phyloP scores from a whole-genome alignment of 1,284 basidiomycete genomes.

The Cryptococcus deneoformans region DNA sequence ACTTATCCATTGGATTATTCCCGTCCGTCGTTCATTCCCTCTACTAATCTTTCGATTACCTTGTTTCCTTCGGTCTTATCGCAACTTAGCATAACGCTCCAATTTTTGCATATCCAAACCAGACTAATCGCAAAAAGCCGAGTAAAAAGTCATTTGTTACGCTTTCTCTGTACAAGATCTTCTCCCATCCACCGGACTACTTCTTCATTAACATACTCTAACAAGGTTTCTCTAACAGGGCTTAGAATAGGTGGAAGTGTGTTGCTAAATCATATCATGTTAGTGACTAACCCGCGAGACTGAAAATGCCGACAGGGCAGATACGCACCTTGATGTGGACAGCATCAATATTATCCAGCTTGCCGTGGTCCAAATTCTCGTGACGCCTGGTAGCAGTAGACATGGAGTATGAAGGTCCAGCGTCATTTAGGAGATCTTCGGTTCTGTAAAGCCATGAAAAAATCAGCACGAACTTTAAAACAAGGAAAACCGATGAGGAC shows the following conservation, averaged over 20 bases:
- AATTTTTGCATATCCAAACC: too few relatives aligned
- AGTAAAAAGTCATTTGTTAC: too few relatives aligned
- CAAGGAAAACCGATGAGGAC: background rate
- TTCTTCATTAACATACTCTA: too few relatives aligned
- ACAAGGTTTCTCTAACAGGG: background rate
- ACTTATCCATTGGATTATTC: too few relatives aligned
- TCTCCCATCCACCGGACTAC: too few relatives aligned
- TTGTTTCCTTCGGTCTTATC: too few relatives aligned
- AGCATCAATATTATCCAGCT: background rate
- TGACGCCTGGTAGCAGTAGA: constrained; percentile 8
- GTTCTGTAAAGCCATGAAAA: constrained; percentile 15
- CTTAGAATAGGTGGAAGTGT: constrained; percentile 1
- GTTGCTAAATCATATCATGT: background rate
- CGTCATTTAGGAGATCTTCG: constrained; percentile 29
- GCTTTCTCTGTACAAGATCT: too few relatives aligned
- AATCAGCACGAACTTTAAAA: background rate
- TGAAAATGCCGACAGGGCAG: background rate
- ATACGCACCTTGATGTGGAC: background rate
- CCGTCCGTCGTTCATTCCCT: too few relatives aligned
- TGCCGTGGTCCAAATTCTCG: background rate
- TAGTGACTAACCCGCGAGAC: background rate
- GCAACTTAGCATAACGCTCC: too few relatives aligned
- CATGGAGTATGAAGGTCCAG: constrained; percentile 33
- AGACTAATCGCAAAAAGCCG: too few relatives aligned
- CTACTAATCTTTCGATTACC: too few relatives aligned